Evolutionary conservation across 306 rosid genomes (phyloP), one percentile per base, ranked within the genome.

Genomic region (Cicer cuneatum): DNA sequence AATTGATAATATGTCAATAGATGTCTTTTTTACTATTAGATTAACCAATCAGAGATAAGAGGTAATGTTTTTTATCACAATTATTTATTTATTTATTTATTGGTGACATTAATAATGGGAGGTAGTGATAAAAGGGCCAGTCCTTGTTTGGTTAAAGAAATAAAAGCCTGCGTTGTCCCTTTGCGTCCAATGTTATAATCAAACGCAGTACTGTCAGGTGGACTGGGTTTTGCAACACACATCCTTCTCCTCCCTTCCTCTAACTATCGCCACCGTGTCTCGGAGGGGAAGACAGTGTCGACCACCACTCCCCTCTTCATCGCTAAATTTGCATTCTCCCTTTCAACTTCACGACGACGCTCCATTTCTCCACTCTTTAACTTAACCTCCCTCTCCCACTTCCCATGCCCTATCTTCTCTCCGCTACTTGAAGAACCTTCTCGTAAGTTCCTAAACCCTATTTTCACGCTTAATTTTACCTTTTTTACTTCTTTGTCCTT

Each of bases 401-500:
- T 43, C 33, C 62, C 57, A 15, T 57, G 62, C 24, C 73, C 78
- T 66, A 37, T 18, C 59, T 52, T 52, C 59, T 19, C 71, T 49
- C 53, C 56, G 58, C 56, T 19, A 39, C 67, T 57, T 38, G 65
- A 81, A 61, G 40, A 43, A 69, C 16, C 81, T 39, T 43, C 59
- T 13, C 24, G 86, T 84, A 57, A 78, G 81, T 69, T 21, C 73
- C 62, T 15, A 57, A 73, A 69, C 85, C 86, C 84, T 84, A 80
- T 79, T 56, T 69, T 5, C 8, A 16, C 18, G 5, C 1, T 15
- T 16, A 39, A 61, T 63, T 37, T 75, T 29, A 29, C 5, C 42
- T 38, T 35, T 14, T 37, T 43, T 68, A 18, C 11, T 13, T 46
- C 18, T 14, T 21, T 10, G 38, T 57, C 66, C 10, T 10, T 69